Base-by-base conservation (phyloP, 257 asterid species). In the Solanum clarkiae region DNA sequence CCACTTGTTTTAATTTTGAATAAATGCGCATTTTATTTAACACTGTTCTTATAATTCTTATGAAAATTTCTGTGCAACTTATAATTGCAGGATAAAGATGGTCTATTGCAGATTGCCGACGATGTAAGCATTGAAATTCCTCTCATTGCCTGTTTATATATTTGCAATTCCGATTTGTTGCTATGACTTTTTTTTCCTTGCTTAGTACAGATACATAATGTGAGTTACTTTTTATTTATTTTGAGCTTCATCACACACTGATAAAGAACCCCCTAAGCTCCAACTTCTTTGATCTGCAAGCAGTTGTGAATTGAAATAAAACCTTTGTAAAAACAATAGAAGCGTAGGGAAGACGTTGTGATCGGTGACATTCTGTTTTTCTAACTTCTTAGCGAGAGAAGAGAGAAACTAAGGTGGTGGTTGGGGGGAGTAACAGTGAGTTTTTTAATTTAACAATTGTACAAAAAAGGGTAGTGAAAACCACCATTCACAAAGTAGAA, bases 71-170 rank as follows among this genome's bases (percentile, higher is more conserved):
- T 24, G 54, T 84, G 65, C 24, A 11, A 69, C 69, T 59, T 83
- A 66, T 79, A 80, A 42, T 85, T 93, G 91, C 97, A 96, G 98
- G 97, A 90, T 81, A 90, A 91, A 74, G 90, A 91, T 85, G 98
- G 98, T 69, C 85, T 85, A 47, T 71, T 95, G 86, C 97, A 87
- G 83, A 95, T 97, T 85, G 99, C 98, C 24, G 98, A 95, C 69
- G 98, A 97, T 86, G 99, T 97, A 94, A 97, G 99, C 49, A 79
- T 45, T 85, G 42, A 68, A 29, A 36, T 44, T 82, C 51, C 56
- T 71, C 20, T 59, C 47, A 22, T 81, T 44, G 4, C 56, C n/a
- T 45, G 51, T 22, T 49, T 40, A 22, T 42, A 18, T 60, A 24
- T 32, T 53, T 40, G 45, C 84, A 55, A 65, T 44, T 29, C 53